Percentiles rank a stretch among this genome's conserved stretches.
These are phyloP conservation scores for Vanrija humicola DNA, from an alignment of 1,284 basidiomycete genomes.

Conservation along the genomic window DNA sequence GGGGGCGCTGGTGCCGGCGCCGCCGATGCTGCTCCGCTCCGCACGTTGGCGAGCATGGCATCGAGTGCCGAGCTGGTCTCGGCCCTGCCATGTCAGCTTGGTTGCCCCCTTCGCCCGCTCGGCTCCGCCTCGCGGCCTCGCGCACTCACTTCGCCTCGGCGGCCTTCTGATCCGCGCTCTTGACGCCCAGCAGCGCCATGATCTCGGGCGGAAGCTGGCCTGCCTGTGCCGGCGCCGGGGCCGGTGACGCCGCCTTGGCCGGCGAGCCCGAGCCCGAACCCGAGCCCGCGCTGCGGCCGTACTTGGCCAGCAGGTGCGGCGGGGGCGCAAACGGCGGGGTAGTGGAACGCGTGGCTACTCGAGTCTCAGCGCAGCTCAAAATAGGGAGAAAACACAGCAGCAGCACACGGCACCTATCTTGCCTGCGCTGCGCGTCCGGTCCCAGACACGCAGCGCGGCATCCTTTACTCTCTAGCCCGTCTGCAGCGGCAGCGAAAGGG, in stretches of 20 bases:
- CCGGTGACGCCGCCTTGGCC: not conserved
- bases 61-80: slow-evolving; percentile 10
- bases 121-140: not conserved
- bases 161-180: slow-evolving; percentile 13
- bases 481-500: slow-evolving; percentile 5
- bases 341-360: slow-evolving; percentile 12
- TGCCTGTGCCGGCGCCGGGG: slow-evolving; percentile 1
- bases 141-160: slow-evolving; percentile 9
- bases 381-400: not conserved
- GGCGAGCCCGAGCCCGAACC: not conserved
- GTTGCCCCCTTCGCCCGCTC: not conserved
- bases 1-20: not conserved
- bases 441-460: too few species aligned
- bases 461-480: too few species aligned
- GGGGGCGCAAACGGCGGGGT: slow-evolving; percentile 17
- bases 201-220: slow-evolving; percentile 39
- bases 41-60: slow-evolving; percentile 17
- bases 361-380: slow-evolving; percentile 12
- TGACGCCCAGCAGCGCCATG: slow-evolving; percentile 38
- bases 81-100: not conserved
- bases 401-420: slow-evolving; percentile 7
- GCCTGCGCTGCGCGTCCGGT: too few species aligned
- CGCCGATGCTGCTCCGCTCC: not conserved
- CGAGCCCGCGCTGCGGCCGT: not conserved
- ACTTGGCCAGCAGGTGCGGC: slow-evolving; percentile 14